These are phyloP conservation scores for Planoprotostelium fungivorum DNA, from an alignment of 78 protist species.

Conservation along the genomic window DNA sequence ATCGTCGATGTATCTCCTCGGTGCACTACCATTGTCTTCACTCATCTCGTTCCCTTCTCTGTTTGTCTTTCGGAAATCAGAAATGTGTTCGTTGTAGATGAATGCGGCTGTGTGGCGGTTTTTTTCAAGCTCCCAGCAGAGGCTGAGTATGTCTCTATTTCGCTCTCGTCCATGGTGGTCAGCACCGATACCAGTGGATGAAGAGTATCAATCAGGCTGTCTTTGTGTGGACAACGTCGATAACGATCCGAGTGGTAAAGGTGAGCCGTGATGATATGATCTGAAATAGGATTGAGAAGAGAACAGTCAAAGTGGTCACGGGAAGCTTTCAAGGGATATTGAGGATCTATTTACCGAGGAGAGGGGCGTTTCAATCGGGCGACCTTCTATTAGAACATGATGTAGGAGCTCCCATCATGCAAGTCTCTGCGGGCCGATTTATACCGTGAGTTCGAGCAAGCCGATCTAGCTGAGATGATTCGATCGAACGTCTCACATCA, in stretches of 20 bases:
- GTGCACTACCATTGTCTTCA: too few relatives aligned
- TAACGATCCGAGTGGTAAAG: slow-evolving; percentile 1
- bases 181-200: background rate
- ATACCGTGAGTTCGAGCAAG: background rate
- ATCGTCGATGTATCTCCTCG: background rate
- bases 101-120: background rate
- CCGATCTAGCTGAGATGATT: too few relatives aligned
- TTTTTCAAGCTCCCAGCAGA: background rate
- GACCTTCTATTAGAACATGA: slow-evolving; percentile 38
- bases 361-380: slow-evolving; percentile 1
- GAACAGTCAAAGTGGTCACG: slow-evolving; percentile 14
- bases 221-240: slow-evolving; percentile 39
- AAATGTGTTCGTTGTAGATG: background rate
- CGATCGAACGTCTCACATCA: too few relatives aligned
- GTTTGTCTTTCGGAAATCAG: too few relatives aligned
- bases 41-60: too few relatives aligned
- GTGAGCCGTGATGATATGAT: background rate
- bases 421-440: slow-evolving; percentile 20
- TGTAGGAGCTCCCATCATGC: slow-evolving; percentile 40
- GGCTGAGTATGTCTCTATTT: background rate
- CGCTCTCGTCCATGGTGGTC: background rate
- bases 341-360: slow-evolving; percentile 36
- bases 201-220: background rate
- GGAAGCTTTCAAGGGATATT: slow-evolving; percentile 32
- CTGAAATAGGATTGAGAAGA: background rate